Evolutionary conservation across 345 rosid species (phyloP), one percentile per base, ranked within the genome.

Genomic region (Murraya koenigii): DNA sequence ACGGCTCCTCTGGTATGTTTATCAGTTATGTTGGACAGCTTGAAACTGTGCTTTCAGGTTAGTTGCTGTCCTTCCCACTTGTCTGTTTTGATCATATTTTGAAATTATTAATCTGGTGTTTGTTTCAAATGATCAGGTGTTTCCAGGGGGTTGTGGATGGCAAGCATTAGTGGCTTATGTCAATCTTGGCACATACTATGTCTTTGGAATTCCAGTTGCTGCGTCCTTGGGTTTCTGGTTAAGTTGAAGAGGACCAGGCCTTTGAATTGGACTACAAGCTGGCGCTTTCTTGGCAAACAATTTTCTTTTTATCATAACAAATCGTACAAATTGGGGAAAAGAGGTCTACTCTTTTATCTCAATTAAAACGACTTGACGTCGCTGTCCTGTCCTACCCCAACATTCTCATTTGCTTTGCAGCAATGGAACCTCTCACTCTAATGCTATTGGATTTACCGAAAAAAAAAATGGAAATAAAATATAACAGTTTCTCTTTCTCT

Each of bases 261-360:
- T 92, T 25, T 94, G 97, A 95, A 72, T 88, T 2, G 98, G 98
- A 62, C 83, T 90, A 26, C 89, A 81, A 80, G 76, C 84, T 1
- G 98, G 97, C 69, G 80, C 95, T 1, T 28, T 85, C 75, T 9
- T 88, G 69, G 69, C 98, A 92, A 75, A 77, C 86, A 4, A 0
- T 86, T 47, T 62, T 88, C 90, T 94, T 1, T 81, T 63, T 65
- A 25, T 87, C 35, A 80, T 92, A 61, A 92, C 95, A 30, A 30
- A 30, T 30, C 32, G 32, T 30, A 30, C 32, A 1, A 8, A 47
- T 85, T 23, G 95, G 95, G 87, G 88, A 75, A 77, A 80, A 67
- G 86, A 85, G 90, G 93, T 92, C 66, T 56, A 54, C 35, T 69
- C n/a, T 75, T 38, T 38, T 4, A 38, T 38, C 39, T 38, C 8